A percentile compares a stretch with the other conserved stretches of the same genome.
Conservation (phyloP, 768 basidiomycete genomes). For the Austroboletus eburneus region DNA sequence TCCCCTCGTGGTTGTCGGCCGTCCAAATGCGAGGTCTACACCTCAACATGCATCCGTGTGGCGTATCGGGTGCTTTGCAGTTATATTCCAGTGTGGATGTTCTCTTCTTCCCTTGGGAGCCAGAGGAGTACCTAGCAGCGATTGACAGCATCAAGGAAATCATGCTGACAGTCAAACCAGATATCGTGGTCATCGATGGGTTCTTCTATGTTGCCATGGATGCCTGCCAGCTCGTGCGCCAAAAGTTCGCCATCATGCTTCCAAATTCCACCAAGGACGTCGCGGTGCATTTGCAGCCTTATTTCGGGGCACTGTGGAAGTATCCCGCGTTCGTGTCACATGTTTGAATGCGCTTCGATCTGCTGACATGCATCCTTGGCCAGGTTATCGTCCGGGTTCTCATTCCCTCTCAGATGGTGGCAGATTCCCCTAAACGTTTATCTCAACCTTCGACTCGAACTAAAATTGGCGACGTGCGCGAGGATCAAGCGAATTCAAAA, state of each 20-base stretch:
- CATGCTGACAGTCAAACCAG: not conserved
- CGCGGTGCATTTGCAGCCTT: not conserved
- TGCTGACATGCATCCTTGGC: not conserved
- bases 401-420: not conserved
- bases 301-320: not conserved
- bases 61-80: not conserved
- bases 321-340: not conserved
- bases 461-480: not conserved
- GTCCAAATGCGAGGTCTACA: not conserved
- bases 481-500: not conserved
- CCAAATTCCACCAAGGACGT: not conserved
- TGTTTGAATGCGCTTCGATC: not conserved
- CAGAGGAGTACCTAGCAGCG: not conserved
- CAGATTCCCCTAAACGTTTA: not conserved
- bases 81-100: not conserved
- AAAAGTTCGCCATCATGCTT: not conserved
- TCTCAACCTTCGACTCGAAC: not conserved
- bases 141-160: not conserved
- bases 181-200: not conserved
- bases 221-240: not conserved
- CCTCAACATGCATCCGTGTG: not conserved
- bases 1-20: not conserved
- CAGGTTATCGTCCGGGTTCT: not conserved
- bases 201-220: not conserved
- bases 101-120: not conserved